A percentile compares a stretch with the other conserved stretches of the same genome.
phyloP scores from a whole-genome alignment of 257 asterid genomes.

The Forsythia suspensa region DNA sequence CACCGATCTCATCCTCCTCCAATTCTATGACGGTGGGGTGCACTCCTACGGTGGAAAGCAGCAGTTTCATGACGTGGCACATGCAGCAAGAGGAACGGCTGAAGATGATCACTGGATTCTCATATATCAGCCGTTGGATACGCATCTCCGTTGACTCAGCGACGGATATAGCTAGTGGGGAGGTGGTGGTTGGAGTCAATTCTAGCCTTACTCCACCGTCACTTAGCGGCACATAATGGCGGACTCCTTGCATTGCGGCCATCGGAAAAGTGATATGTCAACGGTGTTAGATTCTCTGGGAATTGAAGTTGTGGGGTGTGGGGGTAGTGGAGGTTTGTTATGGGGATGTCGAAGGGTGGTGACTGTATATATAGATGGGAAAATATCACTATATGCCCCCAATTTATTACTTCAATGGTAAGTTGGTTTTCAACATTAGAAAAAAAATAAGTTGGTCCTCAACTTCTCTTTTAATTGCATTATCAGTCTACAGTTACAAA shows the following conservation, averaged over 20 bases:
- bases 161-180: constrained; percentile 71
- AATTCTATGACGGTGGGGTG: constrained; percentile 82
- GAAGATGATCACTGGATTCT: constrained; percentile 83
- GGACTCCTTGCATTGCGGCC: constrained; percentile 59
- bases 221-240: constrained; percentile 28
- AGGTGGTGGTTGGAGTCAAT: constrained; percentile 48
- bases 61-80: constrained; percentile 88
- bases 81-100: constrained; percentile 87
- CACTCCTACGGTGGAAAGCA: constrained; percentile 73
- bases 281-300: background rate
- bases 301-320: background rate
- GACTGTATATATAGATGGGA: background rate
- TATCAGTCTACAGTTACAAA: background rate
- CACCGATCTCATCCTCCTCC: constrained; percentile 83
- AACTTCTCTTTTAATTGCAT: background rate
- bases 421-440: background rate
- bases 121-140: constrained; percentile 71
- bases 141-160: constrained; percentile 74
- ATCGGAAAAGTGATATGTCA: background rate
- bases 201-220: constrained; percentile 71
- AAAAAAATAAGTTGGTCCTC: background rate
- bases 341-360: background rate
- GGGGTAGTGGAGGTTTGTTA: background rate
- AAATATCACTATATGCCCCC: background rate
- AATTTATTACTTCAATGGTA: background rate